phyloP scores from a whole-genome alignment of 2,329 filamentous ascomycete species.

The Colletotrichum coccodes region DNA sequence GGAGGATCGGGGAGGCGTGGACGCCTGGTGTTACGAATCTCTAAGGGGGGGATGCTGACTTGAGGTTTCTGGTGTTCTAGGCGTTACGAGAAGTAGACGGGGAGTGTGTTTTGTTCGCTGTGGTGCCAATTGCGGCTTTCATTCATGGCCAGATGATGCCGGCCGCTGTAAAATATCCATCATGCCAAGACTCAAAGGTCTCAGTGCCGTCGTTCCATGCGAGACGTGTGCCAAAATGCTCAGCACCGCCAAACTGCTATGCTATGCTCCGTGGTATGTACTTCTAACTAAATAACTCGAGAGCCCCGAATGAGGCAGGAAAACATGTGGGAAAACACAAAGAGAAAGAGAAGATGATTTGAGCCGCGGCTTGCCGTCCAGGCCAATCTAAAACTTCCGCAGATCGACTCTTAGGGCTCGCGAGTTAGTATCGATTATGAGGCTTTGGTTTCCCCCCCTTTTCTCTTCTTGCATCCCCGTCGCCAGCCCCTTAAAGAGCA shows the following conservation, averaged over 20 bases:
- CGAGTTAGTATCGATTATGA: no score
- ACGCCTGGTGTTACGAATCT: constrained; percentile 74
- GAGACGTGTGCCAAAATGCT: not conserved
- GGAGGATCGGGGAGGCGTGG: constrained; percentile 87
- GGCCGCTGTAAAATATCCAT: constrained; percentile 7
- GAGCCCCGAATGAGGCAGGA: not conserved
- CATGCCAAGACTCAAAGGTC: constrained; percentile 17
- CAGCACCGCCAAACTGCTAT: constrained; percentile 31
- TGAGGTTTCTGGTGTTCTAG: constrained; percentile 8
- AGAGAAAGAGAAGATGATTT: not conserved
- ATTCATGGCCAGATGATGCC: not conserved
- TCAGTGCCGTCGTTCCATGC: not conserved
- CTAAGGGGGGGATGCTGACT: constrained; percentile 46
- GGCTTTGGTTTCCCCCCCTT: not conserved
- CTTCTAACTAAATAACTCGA: not conserved
- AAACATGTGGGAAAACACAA: no score
- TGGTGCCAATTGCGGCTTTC: not conserved
- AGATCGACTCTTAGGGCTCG: not conserved
- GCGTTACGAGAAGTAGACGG: not conserved
- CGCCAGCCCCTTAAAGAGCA: no score
- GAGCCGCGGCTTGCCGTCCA: no score
- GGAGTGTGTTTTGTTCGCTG: not conserved
- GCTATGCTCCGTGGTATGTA: constrained; percentile 16
- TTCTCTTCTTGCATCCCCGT: no score
- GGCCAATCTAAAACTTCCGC: not conserved